Evolutionary conservation across 2,329 filamentous ascomycete genomes (phyloP).

Genomic region (Penicillium sp.): DNA sequence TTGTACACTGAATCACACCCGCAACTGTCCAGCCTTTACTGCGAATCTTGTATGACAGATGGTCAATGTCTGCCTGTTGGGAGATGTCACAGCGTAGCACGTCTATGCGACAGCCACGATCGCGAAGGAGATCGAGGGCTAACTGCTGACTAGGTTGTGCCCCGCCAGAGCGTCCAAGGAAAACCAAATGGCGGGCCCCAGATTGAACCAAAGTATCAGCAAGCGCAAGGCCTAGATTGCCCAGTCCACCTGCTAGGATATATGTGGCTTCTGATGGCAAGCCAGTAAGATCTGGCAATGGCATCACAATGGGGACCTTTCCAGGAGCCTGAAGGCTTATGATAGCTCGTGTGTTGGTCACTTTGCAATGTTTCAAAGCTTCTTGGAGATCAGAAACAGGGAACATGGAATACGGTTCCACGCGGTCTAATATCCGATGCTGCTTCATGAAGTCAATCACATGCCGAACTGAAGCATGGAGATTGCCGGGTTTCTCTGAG

Average conservation of each 20-base stretch:
- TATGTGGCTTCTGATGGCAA: constrained; percentile 15
- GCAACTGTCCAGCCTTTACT: constrained; percentile 13
- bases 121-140: constrained; percentile 12
- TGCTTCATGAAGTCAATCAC: constrained; percentile 18
- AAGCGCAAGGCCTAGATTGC: constrained; percentile 21
- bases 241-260: constrained; percentile 23
- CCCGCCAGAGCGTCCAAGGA: constrained; percentile 21
- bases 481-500: constrained; percentile 16
- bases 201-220: constrained; percentile 17
- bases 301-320: constrained; percentile 14
- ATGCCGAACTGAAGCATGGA: constrained; percentile 12
- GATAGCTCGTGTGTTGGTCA: constrained; percentile 6
- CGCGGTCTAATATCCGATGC: constrained; percentile 10
- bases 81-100: constrained; percentile 19
- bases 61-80: constrained; percentile 12
- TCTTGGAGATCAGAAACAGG: constrained; percentile 8
- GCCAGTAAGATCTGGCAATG: constrained; percentile 7
- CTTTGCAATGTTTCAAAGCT: constrained; percentile 13
- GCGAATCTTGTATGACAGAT: constrained; percentile 12
- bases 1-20: constrained; percentile 22
- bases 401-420: constrained; percentile 12
- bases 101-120: constrained; percentile 14
- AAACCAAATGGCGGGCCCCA: constrained; percentile 23
- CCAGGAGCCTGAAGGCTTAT: constrained; percentile 16
- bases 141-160: constrained; percentile 10